Conservation (phyloP, 192 early-diverging fungal species). For the Coemansia sp. region DNA sequence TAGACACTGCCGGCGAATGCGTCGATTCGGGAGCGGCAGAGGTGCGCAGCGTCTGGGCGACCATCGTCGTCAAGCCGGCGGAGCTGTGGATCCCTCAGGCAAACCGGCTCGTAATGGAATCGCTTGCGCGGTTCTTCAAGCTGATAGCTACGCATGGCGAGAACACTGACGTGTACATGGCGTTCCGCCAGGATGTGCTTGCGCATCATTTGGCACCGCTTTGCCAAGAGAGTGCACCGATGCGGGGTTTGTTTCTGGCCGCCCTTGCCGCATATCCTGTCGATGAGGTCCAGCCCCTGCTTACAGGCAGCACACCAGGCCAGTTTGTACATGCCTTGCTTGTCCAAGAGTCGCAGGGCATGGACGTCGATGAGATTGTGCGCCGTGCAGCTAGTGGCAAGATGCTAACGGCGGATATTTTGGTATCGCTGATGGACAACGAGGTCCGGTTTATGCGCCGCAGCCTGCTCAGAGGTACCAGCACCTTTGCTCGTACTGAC, state of each 20-base stretch:
- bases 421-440: slow-evolving; percentile 25
- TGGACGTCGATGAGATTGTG: neutral
- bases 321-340: slow-evolving; percentile 5
- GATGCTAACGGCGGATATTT: slow-evolving; percentile 4
- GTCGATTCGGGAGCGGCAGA: slow-evolving; percentile 16
- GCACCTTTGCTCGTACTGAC: neutral
- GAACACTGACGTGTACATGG: slow-evolving; percentile 11
- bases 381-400: neutral
- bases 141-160: slow-evolving; percentile 19
- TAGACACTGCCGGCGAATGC: slow-evolving; percentile 14
- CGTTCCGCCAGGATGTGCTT: slow-evolving; percentile 16
- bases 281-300: slow-evolving; percentile 12
- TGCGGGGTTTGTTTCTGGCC: slow-evolving; percentile 1
- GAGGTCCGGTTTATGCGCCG: slow-evolving; percentile 36
- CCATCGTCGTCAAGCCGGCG: slow-evolving; percentile 8
- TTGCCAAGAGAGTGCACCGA: neutral
- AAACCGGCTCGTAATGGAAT: neutral
- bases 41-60: slow-evolving; percentile 26
- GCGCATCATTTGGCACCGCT: neutral
- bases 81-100: slow-evolving; percentile 9
- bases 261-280: slow-evolving; percentile 17
- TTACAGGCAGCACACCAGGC: slow-evolving; percentile 1
- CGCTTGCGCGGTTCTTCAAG: slow-evolving; percentile 12
- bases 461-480: slow-evolving; percentile 15
- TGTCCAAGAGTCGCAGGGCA: neutral